phyloP scores from a whole-genome alignment of 2,329 filamentous ascomycete genomes.

The Penicillium sp. region DNA sequence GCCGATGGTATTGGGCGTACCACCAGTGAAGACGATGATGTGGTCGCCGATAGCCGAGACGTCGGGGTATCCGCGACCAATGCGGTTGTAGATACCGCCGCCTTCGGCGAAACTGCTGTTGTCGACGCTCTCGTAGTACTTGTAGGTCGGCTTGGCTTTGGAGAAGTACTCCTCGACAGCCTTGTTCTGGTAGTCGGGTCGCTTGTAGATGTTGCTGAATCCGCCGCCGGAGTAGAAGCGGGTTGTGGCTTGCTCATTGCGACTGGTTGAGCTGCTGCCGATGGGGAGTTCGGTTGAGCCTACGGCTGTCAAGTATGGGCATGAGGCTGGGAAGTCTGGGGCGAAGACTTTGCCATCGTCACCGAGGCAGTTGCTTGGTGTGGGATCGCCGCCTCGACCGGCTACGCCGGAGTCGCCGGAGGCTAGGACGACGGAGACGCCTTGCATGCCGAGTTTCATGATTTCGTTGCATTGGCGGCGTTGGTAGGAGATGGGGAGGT shows the following conservation, averaged over 20 bases:
- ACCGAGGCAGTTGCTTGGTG: constrained; percentile 39
- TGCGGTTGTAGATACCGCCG: constrained; percentile 38
- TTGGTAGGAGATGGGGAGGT: constrained; percentile 41
- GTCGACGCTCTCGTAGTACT: constrained; percentile 36
- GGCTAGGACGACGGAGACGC: constrained; percentile 51
- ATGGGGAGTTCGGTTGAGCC: constrained; percentile 45
- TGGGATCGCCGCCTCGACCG: constrained; percentile 33
- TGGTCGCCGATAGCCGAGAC: constrained; percentile 43
- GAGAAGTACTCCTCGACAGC: constrained; percentile 44
- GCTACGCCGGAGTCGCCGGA: constrained; percentile 53
- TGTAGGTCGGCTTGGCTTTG: constrained; percentile 28
- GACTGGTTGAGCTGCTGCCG: constrained; percentile 31
- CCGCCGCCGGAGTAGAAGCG: constrained; percentile 48
- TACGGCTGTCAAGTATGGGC: constrained; percentile 41
- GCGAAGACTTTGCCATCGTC: constrained; percentile 38
- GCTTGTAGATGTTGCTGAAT: constrained; percentile 48
- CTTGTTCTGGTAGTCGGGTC: constrained; percentile 43
- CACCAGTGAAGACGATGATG: constrained; percentile 34
- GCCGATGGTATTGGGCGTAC: constrained; percentile 26
- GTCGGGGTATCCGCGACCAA: constrained; percentile 42
- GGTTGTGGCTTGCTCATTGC: constrained; percentile 42
- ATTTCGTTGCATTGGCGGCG: constrained; percentile 48
- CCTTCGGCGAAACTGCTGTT: constrained; percentile 35
- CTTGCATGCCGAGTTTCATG: constrained; percentile 56
- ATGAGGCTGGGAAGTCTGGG: constrained; percentile 43